Evolutionary conservation across 192 early-diverging fungal genomes (phyloP).

Genomic region (Gamsiella multidivaricata): DNA sequence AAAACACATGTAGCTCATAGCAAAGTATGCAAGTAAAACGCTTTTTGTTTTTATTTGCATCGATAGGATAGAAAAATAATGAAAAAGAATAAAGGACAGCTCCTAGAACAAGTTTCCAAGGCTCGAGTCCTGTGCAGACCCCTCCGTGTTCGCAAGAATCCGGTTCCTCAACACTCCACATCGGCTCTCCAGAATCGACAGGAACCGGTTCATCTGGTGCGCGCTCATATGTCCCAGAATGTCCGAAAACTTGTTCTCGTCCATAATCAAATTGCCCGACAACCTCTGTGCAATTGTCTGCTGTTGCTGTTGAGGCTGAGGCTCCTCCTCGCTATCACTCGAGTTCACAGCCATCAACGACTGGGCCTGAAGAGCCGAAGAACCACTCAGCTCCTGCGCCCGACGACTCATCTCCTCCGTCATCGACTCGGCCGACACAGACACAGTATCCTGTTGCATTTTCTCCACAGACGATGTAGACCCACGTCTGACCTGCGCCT

Average conservation of each 20-base stretch:
- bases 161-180: slow-evolving; percentile 58
- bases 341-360: slow-evolving; percentile 6
- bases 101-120: slow-evolving; percentile 28
- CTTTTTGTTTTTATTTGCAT: too few relatives aligned
- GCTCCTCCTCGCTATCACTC: slow-evolving; percentile 41
- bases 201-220: slow-evolving; percentile 64
- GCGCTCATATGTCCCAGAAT: slow-evolving; percentile 60
- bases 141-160: slow-evolving; percentile 34
- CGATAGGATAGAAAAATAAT: slow-evolving; percentile 6
- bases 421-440: slow-evolving; percentile 25
- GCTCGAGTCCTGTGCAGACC: slow-evolving; percentile 22
- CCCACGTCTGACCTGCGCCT: slow-evolving; percentile 20
- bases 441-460: not conserved
- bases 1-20: too few relatives aligned
- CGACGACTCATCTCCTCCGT: slow-evolving; percentile 30
- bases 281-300: slow-evolving; percentile 12
- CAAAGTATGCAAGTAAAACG: too few relatives aligned
- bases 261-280: slow-evolving; percentile 49
- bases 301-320: not conserved
- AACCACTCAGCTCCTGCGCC: slow-evolving; percentile 16
- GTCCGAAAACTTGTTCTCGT: slow-evolving; percentile 55
- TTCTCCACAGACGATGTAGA: not conserved
- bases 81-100: not conserved
- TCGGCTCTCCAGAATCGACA: slow-evolving; percentile 63
- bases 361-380: not conserved